Evolutionary conservation across 805 yeast genomes (phyloP), one percentile per base, ranked within the genome.

Genomic region (Cyberlindnera bimundalis): DNA sequence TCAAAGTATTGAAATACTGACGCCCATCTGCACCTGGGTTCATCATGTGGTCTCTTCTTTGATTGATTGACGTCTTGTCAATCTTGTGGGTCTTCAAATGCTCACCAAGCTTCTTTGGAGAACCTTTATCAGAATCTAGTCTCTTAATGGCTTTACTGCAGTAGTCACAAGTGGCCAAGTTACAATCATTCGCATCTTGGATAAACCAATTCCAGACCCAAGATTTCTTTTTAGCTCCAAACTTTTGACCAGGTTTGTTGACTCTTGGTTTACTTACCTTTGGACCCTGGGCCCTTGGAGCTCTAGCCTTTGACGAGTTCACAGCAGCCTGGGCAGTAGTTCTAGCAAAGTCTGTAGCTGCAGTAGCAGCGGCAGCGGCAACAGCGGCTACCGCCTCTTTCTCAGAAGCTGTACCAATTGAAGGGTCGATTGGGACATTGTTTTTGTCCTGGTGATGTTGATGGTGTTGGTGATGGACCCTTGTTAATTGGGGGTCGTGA

Each of bases 161-260:
- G 44, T 58, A 65, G 45, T 75, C 78, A 57, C 82, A 77, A 4
- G 71, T 71, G 2, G 81, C 81, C 15, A 70, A 46, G 40, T 74
- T 73, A 36, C 71, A 66, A 48, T 77, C 73, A 15, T 47, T 47
- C 14, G 55, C 53, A 52, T 75, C 79, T 50, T 77, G 81, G 12
- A 65, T 65, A 51, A 76, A 77, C 81, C 82, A 77, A 16, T 69
- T 59, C 82, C 82, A 77, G 12, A 76, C 81, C 81, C 81, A 77
- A 24, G 78, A 74, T 48, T 69, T 71, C 66, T 76, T 76, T 51
- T 74, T 76, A 14, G 82, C 82, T 14, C 82, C 82, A 45, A 74
- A 74, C 49, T 68, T 71, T 48, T 71, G 78, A 7, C 79, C 79
- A 1, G 79, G 79, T 38, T 73, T 63, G 51, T 73, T 73, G 16